These are phyloP conservation scores for Globisporangium spiculum DNA, from an alignment of 352 stramenopile genomes.

Conservation along the genomic window DNA sequence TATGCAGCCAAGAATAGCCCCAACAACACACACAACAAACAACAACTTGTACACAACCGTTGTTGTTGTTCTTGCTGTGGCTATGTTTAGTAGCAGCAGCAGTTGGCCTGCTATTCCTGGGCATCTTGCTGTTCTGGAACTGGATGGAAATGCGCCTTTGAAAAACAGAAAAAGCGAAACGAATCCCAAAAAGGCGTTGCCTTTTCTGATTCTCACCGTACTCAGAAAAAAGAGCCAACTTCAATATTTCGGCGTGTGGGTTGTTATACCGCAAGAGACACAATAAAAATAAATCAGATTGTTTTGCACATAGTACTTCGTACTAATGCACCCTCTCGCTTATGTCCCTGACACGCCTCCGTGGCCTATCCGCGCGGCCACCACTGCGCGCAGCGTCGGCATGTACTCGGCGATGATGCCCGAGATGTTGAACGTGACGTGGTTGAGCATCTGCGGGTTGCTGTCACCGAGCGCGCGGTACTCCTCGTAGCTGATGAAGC, in stretches of 20 bases:
- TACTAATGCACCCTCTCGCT: not conserved
- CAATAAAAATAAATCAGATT: conserved; percentile 7
- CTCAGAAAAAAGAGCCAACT: not conserved
- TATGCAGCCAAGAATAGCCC: not conserved
- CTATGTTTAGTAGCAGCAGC: conserved; percentile 1
- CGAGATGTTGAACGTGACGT: conserved; percentile 81
- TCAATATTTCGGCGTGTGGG: not conserved
- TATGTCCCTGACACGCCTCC: not conserved
- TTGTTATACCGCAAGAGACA: conserved; percentile 7
- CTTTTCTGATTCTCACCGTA: not conserved
- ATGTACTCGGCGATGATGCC: conserved; percentile 75
- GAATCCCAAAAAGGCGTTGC: not conserved
- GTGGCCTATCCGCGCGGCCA: conserved; percentile 23
- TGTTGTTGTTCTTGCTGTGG: not conserved
- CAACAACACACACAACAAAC: not conserved
- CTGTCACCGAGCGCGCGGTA: conserved; percentile 53
- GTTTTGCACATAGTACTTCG: not conserved
- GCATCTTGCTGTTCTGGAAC: not conserved
- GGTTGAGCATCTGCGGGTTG: conserved; percentile 77
- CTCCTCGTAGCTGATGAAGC: conserved; percentile 77
- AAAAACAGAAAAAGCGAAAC: not conserved
- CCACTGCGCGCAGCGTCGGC: conserved; percentile 53
- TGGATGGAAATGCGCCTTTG: not conserved
- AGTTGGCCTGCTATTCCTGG: not conserved
- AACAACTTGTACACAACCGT: not conserved